Evolutionary conservation across 108 stramenopile genomes (phyloP), one percentile per base, ranked within the genome.

Genomic region (Aurantiochytrium sp.): DNA sequence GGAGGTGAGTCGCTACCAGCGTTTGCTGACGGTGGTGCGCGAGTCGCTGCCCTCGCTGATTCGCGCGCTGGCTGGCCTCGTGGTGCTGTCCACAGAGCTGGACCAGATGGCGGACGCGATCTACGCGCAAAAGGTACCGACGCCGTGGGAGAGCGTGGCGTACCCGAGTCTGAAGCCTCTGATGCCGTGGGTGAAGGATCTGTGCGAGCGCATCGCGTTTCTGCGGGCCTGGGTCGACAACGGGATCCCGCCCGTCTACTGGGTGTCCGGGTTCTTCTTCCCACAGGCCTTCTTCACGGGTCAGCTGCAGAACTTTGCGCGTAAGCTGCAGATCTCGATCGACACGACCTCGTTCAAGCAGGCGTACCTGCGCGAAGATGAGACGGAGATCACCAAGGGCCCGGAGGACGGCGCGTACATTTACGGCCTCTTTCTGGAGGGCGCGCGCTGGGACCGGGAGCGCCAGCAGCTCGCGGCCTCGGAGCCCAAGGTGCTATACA

Each of bases 241-340:
- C 21, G 94, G 93, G 6, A 90, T 89, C 50, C 94, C 94, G 4
- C 52, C 90, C 24, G 87, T 87, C 17, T 93, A 92, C 68, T 94
- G 94, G 94, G 92, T 94, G 55, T 90, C 91, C 31, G 94, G 93
- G 6, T 94, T 94, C 85, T 94, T 94, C 90, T 94, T 94, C 55
- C 94, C 93, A 17, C 91, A 91, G 89, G 90, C 93, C 27, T 94
- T 94, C 89, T 88, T 94, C 48, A 94, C 94, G n/a, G 94, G 93
- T 19, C 90, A 89, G 8, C 73, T 93, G 81, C 94, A 94, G 89
- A 94, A 94, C 68, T 93, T 89, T 52, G 94, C 94, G 3, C 59
- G 94, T 32, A 90, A 90, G 55, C 68, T 93, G 52, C 59, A 69
- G 21, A 65, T 92, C 30, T 93, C 94, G 21, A 93, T 94, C 55